Evolutionary conservation across 2,329 filamentous ascomycete species (phyloP), one percentile per base, ranked within the genome.

Genomic region (Sclerotinia subarctica): DNA sequence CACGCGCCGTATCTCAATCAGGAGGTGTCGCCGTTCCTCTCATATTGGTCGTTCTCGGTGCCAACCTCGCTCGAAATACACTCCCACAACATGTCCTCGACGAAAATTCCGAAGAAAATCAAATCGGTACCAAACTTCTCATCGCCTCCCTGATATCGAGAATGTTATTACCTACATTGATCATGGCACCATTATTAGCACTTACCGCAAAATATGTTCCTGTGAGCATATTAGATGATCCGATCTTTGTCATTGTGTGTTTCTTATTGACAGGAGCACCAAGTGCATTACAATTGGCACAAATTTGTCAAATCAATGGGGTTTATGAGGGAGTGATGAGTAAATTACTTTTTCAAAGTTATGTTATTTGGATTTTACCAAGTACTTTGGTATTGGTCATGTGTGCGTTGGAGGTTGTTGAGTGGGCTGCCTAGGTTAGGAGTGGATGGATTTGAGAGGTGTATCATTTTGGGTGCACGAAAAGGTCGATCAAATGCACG

Each of bases 251-350:
- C 73, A 92, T 99, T 73, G 95, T 99, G 47, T 97, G 94, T 81
- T 99, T 98, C 85, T 83, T 99, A 72, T 90, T 99, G 73, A 94
- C 93, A 0, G 95, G 95, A 47, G 95, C 95, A 3, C 95, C 95
- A 7, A 96, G 91, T 71, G 95, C 95, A 35, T 83, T 99, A 72
- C 95, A 99, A 80, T 82, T 99, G 76, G 94, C 95, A 8, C 95
- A 99, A 81, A 99, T 99, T 70, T 99, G 95, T 81, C 95, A 98
- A 84, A 91, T 98, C 81, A 99, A 99, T 80, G 90, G 90, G 71
- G 95, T 99, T 13, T 99, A 93, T 79, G 94, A 98, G 83, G 88
- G 90, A 24, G 93, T 95, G 60, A 98, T 99, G 94, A 91, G 92
- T 70, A 91, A 88, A 78, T 85, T 99, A 68, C 81, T 98, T 63